A percentile compares a stretch with the other conserved stretches of the same genome.
phyloP scores from a whole-genome alignment of 1,284 basidiomycete species.

The Rhodofomes roseus region DNA sequence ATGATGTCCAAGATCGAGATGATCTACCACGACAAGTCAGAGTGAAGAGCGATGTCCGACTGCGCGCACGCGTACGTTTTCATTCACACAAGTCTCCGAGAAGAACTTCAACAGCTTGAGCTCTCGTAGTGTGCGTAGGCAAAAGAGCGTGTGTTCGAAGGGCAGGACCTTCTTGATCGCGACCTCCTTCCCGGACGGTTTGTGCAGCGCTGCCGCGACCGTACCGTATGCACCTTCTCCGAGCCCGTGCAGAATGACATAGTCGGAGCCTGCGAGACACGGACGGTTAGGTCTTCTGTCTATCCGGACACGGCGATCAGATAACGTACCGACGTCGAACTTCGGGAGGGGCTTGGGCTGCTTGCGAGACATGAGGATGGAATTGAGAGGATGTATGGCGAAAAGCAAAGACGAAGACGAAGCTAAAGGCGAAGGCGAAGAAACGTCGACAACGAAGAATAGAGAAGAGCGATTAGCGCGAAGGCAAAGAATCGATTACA shows the following conservation, averaged over 20 bases:
- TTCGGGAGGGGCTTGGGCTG: conserved; percentile 49
- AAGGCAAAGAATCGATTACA: conserved; percentile 14
- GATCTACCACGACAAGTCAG: conserved; percentile 47
- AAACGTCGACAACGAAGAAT: conserved; percentile 13
- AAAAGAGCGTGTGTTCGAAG: conserved; percentile 81
- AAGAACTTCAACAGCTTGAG: conserved; percentile 83
- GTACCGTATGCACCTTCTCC: conserved; percentile 81
- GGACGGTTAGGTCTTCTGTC: not conserved
- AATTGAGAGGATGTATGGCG: not conserved
- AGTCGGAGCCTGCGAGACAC: conserved; percentile 54
- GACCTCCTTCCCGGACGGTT: conserved; percentile 61
- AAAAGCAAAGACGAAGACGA: conserved; percentile 8
- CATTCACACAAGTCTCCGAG: conserved; percentile 78
- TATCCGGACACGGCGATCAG: not conserved
- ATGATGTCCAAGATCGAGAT: conserved; percentile 87
- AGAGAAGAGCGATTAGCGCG: conserved; percentile 13
- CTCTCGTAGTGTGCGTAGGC: conserved; percentile 73
- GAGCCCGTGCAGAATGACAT: conserved; percentile 69
- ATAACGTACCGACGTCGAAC: conserved; percentile 57
- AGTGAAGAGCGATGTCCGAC: conserved; percentile 9
- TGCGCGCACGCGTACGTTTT: conserved; percentile 45
- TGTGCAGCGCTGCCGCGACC: conserved; percentile 65
- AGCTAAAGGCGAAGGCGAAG: conserved; percentile 7
- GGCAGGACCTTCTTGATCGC: conserved; percentile 84
- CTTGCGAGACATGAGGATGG: conserved; percentile 24